Evolutionary conservation across 225 moss, liverwort and hornwort genomes (phyloP), one percentile per base, ranked within the genome.

Genomic region (Sphagnum tenellum): DNA sequence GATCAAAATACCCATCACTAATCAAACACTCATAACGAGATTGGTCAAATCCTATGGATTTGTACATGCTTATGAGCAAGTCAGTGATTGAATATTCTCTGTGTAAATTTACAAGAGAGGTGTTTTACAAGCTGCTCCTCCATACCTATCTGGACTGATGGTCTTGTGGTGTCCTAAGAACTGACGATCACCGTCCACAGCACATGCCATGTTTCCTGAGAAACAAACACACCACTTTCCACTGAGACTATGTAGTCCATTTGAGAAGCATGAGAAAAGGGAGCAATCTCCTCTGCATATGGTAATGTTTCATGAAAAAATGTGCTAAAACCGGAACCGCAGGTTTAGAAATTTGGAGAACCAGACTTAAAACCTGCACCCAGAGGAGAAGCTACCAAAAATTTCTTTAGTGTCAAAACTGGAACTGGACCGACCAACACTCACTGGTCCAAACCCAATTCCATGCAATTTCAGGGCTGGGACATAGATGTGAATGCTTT

Each of bases 211-310:
- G 70, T 98, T 93, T 13, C 93, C 93, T 7, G 96, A 84, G 72
- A 87, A 89, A 98, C 90, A 67, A 98, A 98, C 2, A 98, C 96
- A 64, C 92, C 86, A 66, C 96, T 98, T 73, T 89, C 96, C 3
- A 90, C 79, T 0, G 90, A 82, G 46, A 98, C 96, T 54, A 90
- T 82, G 73, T 98, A 98, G 72, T 98, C 96, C 0, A 98, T 88
- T 84, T 98, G 96, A 7, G 96, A 98, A 3, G 96, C 84, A 66
- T 98, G 66, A 45, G 67, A 64, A 65, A 92, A 98, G 5, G 92
- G 96, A 4, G 86, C 89, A 5, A 98, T 71, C 59, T 98, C 96
- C 69, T 83, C 83, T 0, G 73, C 68, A 55, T 75, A 82, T 48
- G 96, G 85, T 47, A 98, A 61, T 5, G 89, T 89, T 83, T 93